Conservation (phyloP, 345 rosid species). For the Lepidium didymum region DNA sequence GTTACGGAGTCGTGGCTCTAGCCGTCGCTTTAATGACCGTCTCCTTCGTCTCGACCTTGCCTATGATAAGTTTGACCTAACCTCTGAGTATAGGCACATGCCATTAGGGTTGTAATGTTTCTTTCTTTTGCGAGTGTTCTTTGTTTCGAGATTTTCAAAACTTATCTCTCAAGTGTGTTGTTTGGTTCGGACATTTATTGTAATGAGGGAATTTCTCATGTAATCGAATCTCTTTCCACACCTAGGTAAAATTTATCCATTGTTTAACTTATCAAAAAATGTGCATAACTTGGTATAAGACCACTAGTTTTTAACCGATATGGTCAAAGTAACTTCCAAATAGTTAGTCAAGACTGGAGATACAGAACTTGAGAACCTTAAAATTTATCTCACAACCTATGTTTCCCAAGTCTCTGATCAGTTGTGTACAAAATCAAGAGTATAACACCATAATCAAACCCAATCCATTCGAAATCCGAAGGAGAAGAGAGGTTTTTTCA, state of each 20-base stretch:
- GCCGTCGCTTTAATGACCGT: slow-evolving; percentile 21
- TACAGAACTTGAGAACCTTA: neutral
- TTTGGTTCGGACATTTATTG: slow-evolving; percentile 9
- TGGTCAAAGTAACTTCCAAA: neutral
- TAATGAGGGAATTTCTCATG: slow-evolving; percentile 4
- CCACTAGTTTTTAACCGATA: neutral
- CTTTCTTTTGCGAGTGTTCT: neutral
- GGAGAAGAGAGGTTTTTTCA: neutral
- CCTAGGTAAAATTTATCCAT: too few species aligned
- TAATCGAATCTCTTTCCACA: neutral
- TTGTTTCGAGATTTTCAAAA: neutral
- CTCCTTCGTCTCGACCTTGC: slow-evolving; percentile 18
- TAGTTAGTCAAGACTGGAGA: neutral
- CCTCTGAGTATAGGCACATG: neutral
- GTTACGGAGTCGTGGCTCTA: slow-evolving; percentile 4
- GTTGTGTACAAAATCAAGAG: neutral
- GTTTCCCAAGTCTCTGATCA: neutral
- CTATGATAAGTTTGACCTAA: slow-evolving; percentile 2
- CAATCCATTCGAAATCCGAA: neutral
- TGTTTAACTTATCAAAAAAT: too few species aligned
- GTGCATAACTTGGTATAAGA: too few species aligned
- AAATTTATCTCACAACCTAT: slow-evolving; percentile 19
- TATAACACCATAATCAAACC: neutral
- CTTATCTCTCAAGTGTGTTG: neutral
- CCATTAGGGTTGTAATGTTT: slow-evolving; percentile 4